Evolutionary conservation across 1,284 basidiomycete species (phyloP), one percentile per base, ranked within the genome.

Genomic region (Marasmius tenuissimus): DNA sequence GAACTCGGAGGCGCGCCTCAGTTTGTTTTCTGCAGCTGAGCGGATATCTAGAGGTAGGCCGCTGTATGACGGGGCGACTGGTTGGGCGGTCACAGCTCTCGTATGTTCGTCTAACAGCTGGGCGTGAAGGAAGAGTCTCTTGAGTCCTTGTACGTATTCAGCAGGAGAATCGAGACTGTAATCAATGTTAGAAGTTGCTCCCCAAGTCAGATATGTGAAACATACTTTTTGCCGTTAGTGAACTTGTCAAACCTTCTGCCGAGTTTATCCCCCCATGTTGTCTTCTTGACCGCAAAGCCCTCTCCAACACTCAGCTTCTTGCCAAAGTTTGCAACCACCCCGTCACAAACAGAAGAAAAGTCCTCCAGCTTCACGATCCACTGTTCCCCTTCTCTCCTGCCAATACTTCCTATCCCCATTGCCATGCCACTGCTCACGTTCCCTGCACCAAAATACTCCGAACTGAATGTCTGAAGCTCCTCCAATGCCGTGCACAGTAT

Each of bases 41-140:
- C 88, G 88, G 60, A 90, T 72, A 61, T 91, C 86, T 39, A 75
- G 60, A 7, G 91, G 83, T 63, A 97, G 85, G 10, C 85, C 82
- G 35, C 83, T 82, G 72, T 96, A 96, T 52, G 85, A 81, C 58
- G 81, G 85, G n/a, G 86, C 87, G 50, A 84, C 73, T 16, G 83
- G 89, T 64, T 86, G 80, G 61, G 84, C 78, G 59, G 85, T 78
- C 38, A 94, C 81, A 53, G 91, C 91, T 68, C 85, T 84, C 33
- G 94, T 89, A 72, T 97, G 96, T 70, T 93, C 91, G 70, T 97
- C 95, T 68, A 98, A 83, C 14, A 93, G 78, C 69, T 97, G 94
- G 2, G 85, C 84, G 63, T 89, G 84, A 20, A 75, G 75, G 72
- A 97, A 96, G 18, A 97, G 82, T 69, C 84, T 86, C 60, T 84